Conservation (phyloP, 179 eudicot species). For the Pouteria campechiana region DNA sequence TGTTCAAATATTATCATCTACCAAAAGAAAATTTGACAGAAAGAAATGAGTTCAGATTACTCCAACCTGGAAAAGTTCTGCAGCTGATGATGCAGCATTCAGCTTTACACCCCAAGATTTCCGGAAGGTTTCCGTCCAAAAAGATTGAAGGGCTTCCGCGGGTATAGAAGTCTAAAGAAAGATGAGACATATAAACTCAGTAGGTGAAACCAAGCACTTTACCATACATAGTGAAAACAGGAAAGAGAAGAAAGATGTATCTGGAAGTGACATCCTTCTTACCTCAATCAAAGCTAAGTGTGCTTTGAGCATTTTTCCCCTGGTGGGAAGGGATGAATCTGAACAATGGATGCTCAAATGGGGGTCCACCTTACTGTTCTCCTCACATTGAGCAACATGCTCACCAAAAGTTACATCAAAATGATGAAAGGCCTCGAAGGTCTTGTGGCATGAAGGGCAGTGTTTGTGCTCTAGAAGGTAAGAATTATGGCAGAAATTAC, state of each 20-base stretch:
- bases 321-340: conserved; percentile 30
- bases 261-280: not conserved
- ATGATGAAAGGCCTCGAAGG: conserved; percentile 8
- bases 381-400: conserved; percentile 41
- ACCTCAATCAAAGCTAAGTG: conserved; percentile 60
- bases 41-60: too few relatives aligned
- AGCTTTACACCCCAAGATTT: conserved; percentile 61
- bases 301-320: conserved; percentile 60
- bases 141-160: conserved; percentile 52
- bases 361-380: conserved; percentile 21
- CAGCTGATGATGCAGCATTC: conserved; percentile 41
- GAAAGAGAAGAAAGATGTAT: not conserved
- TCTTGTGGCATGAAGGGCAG: conserved; percentile 59
- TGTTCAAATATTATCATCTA: too few relatives aligned
- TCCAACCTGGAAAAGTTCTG: conserved; percentile 74
- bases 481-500: conserved; percentile 44
- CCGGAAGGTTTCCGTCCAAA: conserved; percentile 55
- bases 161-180: conserved; percentile 51
- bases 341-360: conserved; percentile 9
- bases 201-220: not conserved
- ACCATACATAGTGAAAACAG: not conserved
- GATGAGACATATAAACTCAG: conserved; percentile 5
- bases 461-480: conserved; percentile 37
- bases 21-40: too few relatives aligned
- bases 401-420: conserved; percentile 21